Base-by-base conservation (phyloP, 495 filamentous ascomycete genomes). In the Aspergillus sparsus region DNA sequence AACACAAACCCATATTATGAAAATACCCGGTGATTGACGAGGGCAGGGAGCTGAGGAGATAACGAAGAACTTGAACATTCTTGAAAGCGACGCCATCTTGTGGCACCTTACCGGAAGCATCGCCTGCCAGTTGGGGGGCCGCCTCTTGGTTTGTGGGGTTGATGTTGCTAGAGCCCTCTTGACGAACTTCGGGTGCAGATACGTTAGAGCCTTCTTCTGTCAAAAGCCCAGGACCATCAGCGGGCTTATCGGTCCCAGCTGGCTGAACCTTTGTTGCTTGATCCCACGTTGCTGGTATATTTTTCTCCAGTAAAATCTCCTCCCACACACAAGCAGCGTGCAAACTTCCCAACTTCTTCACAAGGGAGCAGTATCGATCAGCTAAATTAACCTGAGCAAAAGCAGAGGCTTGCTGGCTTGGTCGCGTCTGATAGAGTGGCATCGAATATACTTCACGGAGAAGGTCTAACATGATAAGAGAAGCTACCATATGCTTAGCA, bases 291-390 rank as follows among this genome's bases (percentile, higher is more conserved):
- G 84, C 78, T 2, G 89, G 87, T 54, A 89, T 82, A 45, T 72
- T 79, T 64, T 86, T 85, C 66, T 87, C 82, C 18, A 97, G 74
- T 0, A 87, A 67, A 34, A 90, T 89, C 59, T 93, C 90, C 70
- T 98, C 95, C 79, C 88, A 88, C 21, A 94, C 80, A 58, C 91
- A 89, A 50, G 85, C 84, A 33, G 88, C 85, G 58, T 95, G 83
- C 33, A 98, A 77, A 32, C 83, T 82, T 8, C 91, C 92, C 13
- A 98, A 80, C 35, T 83, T 83, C 47, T 83, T 80, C 45, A 93
- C 80, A 16, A 96, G 75, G 21, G 76, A 70, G 39, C 79, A 74
- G 69, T 94, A 96, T 60, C 87, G 85, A 71, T 97, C 92, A 21
- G 87, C 87, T 44, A 95, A 79, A 63, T 92, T 93, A 60, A 94